Evolutionary conservation across 2,329 filamentous ascomycete species (phyloP).

Genomic region (Hypoxylon sp.): DNA sequence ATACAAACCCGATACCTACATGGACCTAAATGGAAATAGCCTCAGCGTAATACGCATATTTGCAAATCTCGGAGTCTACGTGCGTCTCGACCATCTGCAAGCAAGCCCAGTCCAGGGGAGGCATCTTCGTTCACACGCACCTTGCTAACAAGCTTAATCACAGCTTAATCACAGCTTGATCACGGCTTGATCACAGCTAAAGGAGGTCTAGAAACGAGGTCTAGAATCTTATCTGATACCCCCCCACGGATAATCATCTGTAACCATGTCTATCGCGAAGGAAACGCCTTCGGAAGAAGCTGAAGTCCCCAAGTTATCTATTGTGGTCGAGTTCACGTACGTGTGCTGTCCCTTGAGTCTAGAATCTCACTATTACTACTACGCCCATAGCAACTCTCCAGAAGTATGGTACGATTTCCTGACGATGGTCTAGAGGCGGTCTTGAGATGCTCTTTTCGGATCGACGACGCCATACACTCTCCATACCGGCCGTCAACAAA

Average conservation of each 20-base stretch:
- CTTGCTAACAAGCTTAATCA: background rate
- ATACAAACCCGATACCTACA: conserved; percentile 10
- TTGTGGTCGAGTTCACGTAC: conserved; percentile 74
- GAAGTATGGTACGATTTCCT: conserved; percentile 21
- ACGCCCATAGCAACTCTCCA: background rate
- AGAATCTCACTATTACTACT: conserved; percentile 12
- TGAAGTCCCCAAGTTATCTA: conserved; percentile 58
- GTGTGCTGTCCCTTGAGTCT: conserved; percentile 46
- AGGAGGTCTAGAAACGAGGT: conserved; percentile 13
- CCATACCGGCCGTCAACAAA: conserved; percentile 74
- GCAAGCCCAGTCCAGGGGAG: background rate
- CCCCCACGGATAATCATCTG: background rate
- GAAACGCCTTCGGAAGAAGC: conserved; percentile 27
- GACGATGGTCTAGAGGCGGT: conserved; percentile 75
- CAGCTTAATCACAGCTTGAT: background rate
- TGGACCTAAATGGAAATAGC: no score
- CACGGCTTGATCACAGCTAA: conserved; percentile 5
- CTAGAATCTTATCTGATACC: background rate
- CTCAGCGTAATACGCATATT: conserved; percentile 13
- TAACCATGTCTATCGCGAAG: conserved; percentile 37
- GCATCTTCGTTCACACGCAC: background rate
- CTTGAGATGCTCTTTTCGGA: conserved; percentile 95
- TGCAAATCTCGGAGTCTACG: conserved; percentile 26
- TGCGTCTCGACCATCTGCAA: conserved; percentile 20
- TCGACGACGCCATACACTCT: conserved; percentile 78